phyloP scores from a whole-genome alignment of 495 filamentous ascomycete genomes.

The Neurospora discreta region DNA sequence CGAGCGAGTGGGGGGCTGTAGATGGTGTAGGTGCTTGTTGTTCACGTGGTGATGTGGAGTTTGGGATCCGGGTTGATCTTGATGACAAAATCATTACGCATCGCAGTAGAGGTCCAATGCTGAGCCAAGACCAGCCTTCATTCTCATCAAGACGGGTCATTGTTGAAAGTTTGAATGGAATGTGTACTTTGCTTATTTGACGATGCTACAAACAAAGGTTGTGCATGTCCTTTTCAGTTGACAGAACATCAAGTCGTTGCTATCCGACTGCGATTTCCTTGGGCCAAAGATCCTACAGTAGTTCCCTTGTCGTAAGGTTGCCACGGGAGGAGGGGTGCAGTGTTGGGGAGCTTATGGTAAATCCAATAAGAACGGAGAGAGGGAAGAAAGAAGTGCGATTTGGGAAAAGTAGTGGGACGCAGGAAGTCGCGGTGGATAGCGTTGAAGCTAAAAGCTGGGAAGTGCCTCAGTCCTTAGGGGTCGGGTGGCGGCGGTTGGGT shows the following conservation, averaged over 20 bases:
- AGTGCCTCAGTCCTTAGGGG: background rate
- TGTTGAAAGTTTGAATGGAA: background rate
- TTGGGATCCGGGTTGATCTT: background rate
- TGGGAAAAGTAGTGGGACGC: too few species aligned
- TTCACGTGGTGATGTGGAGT: background rate
- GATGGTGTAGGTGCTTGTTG: background rate
- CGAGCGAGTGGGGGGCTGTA: background rate
- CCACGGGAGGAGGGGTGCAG: too few species aligned
- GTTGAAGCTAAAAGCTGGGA: background rate
- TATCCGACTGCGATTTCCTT: too few species aligned
- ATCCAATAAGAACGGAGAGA: too few species aligned
- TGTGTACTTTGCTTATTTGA: background rate
- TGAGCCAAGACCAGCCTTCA: background rate
- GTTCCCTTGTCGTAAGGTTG: too few species aligned
- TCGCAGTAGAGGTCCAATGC: background rate
- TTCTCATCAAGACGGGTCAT: background rate
- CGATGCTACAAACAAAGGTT: background rate
- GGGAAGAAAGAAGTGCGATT: too few species aligned
- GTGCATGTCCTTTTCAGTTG: background rate
- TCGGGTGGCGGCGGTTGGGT: background rate
- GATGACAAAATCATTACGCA: background rate
- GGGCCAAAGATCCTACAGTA: too few species aligned
- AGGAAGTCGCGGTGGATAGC: too few species aligned
- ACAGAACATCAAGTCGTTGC: background rate
- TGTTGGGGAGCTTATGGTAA: too few species aligned